Base-by-base conservation (phyloP, 2,329 filamentous ascomycete species). In the Coccinonectria pachysandricola region DNA sequence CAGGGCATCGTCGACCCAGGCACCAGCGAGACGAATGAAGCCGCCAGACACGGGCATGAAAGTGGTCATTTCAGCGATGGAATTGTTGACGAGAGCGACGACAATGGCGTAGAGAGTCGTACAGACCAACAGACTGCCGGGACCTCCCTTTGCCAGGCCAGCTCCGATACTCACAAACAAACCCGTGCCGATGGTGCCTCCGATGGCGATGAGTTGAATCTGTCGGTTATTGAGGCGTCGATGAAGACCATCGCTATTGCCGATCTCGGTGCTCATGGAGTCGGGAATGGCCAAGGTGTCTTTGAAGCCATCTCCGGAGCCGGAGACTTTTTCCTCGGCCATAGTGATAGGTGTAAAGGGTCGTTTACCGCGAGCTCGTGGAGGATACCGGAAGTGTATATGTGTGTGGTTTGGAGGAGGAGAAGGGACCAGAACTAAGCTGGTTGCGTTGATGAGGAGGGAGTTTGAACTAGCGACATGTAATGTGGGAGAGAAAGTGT, bases 1-100 rank as follows among this genome's bases (percentile, higher is more conserved):
- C 26, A 65, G 56, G 10, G 62, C 60, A 21, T 60, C 57, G 31
- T 66, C 62, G 20, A 65, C 62, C 40, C 58, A 65, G 7, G 56
- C 53, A 24, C 59, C 54, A 10, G 57, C 59, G 28, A 63, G 58
- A 10, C 58, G 57, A 24, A 65, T 55, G 36, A 64, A 64, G 4
- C 57, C 55, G 5, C 54, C 57, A 4, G 58, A 57, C 9, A 66
- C 56, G 8, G 62, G 62, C 15, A 62, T 40, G 35, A 60, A 66
- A 14, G 57, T 64, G 12, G 62, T 56, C 62, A 67, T 66, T 42
- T 68, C 64, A 21, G 61, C 62, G 4, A 26, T 22, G 4, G 30
- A 28, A 13, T 32, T 32, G 14, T 28, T 32, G 11, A 32, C 23
- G 3, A 32, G 26, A 6, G 13, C 22, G n/a, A 32, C 19, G n/a